Percentiles rank a stretch among this genome's conserved stretches.
phyloP scores from a whole-genome alignment of 176 grass and related monocot genomes.

The Triticum monococcum region DNA sequence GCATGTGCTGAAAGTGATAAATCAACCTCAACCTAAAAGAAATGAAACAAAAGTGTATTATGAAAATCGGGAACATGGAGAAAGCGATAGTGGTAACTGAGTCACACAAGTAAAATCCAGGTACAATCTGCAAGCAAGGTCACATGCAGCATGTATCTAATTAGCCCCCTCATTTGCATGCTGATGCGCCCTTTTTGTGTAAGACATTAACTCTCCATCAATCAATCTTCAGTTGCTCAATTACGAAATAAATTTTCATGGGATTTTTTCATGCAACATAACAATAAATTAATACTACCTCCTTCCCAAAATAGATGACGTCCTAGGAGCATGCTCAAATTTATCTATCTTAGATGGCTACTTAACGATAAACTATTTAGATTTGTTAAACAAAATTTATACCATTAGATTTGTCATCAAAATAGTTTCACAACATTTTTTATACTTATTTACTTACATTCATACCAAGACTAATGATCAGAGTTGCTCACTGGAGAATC shows the following conservation, averaged over 20 bases:
- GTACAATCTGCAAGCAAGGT: constrained; percentile 21
- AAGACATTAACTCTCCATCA: background rate
- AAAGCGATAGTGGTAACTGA: constrained; percentile 22
- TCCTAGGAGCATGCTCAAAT: background rate
- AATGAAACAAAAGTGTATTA: constrained; percentile 7
- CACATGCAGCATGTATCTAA: constrained; percentile 17
- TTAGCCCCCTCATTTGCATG: background rate
- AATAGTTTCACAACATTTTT: background rate
- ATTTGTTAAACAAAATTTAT: background rate
- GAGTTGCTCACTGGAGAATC: background rate
- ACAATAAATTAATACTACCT: background rate
- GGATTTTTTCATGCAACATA: constrained; percentile 3
- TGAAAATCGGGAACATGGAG: background rate
- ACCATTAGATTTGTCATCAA: background rate
- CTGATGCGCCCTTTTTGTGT: background rate
- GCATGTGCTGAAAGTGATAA: constrained; percentile 98
- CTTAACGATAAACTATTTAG: background rate
- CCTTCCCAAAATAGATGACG: background rate
- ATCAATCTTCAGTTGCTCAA: constrained; percentile 8
- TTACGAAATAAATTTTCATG: background rate
- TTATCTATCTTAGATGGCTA: background rate
- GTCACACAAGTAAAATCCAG: constrained; percentile 7
- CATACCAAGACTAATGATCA: background rate
- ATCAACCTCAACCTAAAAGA: constrained; percentile 87
- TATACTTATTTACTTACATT: too few relatives aligned